Evolutionary conservation across 768 basidiomycete genomes (phyloP).

Genomic region (Tricholomella constricta): DNA sequence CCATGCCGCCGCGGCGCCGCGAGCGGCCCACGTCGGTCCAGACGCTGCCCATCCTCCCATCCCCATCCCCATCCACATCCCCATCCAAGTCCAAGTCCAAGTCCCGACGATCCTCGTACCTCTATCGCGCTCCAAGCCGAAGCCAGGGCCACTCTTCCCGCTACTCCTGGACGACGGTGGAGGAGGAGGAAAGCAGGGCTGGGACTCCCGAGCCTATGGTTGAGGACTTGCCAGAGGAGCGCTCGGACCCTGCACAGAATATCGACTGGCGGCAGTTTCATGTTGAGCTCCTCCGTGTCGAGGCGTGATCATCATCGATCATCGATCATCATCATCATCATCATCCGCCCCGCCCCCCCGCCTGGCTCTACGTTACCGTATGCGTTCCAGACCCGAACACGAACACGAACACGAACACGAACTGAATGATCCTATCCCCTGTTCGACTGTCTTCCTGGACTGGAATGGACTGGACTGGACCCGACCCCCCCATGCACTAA

Average conservation of each 20-base stretch:
- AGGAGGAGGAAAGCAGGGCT: constrained; percentile 36
- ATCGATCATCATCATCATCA: too few relatives aligned
- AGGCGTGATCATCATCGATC: neutral
- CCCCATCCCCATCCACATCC: too few relatives aligned
- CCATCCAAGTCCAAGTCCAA: too few relatives aligned
- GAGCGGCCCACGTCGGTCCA: constrained; percentile 34
- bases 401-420: too few relatives aligned
- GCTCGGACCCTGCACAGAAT: constrained; percentile 37
- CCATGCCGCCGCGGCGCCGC: constrained; percentile 17
- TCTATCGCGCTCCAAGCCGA: constrained; percentile 26
- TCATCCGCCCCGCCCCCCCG: too few relatives aligned
- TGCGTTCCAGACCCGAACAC: too few relatives aligned
- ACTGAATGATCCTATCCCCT: neutral
- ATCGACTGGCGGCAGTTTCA: constrained; percentile 65
- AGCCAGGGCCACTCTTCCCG: constrained; percentile 37
- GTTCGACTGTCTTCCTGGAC: neutral
- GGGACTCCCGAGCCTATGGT: constrained; percentile 20
- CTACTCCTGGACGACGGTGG: constrained; percentile 40
- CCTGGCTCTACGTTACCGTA: too few relatives aligned
- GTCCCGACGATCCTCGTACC: constrained; percentile 34
- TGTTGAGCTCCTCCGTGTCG: constrained; percentile 35
- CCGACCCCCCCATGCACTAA: too few relatives aligned
- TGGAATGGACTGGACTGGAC: too few relatives aligned
- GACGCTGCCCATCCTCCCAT: constrained; percentile 29
- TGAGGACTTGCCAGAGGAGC: constrained; percentile 28